These are phyloP conservation scores for Medicago ruthenica DNA, from an alignment of 306 rosid species.

Conservation along the genomic window DNA sequence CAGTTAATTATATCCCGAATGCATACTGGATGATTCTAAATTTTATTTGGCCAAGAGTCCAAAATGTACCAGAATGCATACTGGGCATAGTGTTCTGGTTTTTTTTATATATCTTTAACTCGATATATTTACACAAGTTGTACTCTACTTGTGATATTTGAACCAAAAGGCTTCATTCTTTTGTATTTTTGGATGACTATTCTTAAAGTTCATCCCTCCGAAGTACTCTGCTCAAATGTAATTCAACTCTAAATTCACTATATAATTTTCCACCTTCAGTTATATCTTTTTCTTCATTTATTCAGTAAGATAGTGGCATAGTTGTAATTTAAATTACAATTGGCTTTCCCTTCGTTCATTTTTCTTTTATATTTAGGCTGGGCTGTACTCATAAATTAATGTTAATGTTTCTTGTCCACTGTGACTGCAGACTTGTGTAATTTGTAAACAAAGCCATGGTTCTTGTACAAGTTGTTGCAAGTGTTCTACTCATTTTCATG, in stretches of 20 bases:
- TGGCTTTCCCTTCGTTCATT: neutral
- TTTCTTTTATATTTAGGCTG: neutral
- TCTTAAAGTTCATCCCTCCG: slow-evolving; percentile 19
- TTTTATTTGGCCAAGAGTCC: slow-evolving; percentile 21
- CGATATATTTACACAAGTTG: slow-evolving; percentile 24
- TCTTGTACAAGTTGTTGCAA: slow-evolving; percentile 92
- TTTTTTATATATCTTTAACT: slow-evolving; percentile 23
- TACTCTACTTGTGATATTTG: slow-evolving; percentile 1
- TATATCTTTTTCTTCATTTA: neutral
- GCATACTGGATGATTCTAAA: slow-evolving; percentile 15
- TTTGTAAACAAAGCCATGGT: slow-evolving; percentile 92
- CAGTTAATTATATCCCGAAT: slow-evolving; percentile 3
- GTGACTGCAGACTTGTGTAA: slow-evolving; percentile 75
- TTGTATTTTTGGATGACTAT: slow-evolving; percentile 38
- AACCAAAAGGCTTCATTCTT: slow-evolving; percentile 25
- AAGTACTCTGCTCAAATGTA: slow-evolving; percentile 21
- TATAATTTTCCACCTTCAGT: slow-evolving; percentile 13
- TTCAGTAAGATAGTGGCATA: slow-evolving; percentile 19
- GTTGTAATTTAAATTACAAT: slow-evolving; percentile 8
- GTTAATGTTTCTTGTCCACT: slow-evolving; percentile 44
- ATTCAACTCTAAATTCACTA: slow-evolving; percentile 12
- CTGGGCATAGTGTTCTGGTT: slow-evolving; percentile 7
- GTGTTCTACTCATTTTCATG: slow-evolving; percentile 88
- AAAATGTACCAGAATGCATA: slow-evolving; percentile 6
- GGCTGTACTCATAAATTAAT: slow-evolving; percentile 23